Base-by-base conservation (phyloP, 805 yeast genomes). In the Candida tammaniensis region DNA sequence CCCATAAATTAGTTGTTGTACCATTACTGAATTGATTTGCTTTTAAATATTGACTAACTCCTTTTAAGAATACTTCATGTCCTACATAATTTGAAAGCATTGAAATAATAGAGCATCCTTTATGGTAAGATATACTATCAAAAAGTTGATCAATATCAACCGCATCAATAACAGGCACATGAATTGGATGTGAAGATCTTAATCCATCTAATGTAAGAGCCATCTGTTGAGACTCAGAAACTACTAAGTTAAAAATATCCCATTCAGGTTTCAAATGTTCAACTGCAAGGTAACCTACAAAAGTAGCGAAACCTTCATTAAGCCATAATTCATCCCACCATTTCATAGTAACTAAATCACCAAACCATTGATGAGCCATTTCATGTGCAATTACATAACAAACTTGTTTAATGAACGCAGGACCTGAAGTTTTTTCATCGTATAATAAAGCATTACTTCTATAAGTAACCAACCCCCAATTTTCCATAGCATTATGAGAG, bases 311-410 rank as follows among this genome's bases (percentile, higher is more conserved):
- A 10, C 94, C 93, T 61, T 86, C 95, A 53, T 86, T 86, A 42
- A 86, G 74, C 95, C 95, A 86, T 46, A 86, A 69, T 49, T 84
- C 93, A 49, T 86, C 86, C 95, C 95, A 86, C 93, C 94, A 86
- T 50, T 82, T 79, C 95, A 86, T 86, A 30, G 95, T 86, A 41
- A 85, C 91, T 48, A 82, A 72, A 58, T 86, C 82, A 36, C 95
- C 95, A 51, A 86, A 86, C 95, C 95, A 86, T 55, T 86, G 93
- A 59, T 86, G 95, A 8, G 94, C 94, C 38, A 86, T 67, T 60
- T 86, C 95, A 61, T 86, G 95, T 39, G 82, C 80, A 18, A 86
- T 83, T 21, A 86, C 94, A 51, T 84, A 84, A 5, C 87, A 80
- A 19, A 86, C 93, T 42, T 82, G 81, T 54, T 79, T 78, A 55